Conservation (phyloP, 768 basidiomycete species). For the Phanerochaete sordida region DNA sequence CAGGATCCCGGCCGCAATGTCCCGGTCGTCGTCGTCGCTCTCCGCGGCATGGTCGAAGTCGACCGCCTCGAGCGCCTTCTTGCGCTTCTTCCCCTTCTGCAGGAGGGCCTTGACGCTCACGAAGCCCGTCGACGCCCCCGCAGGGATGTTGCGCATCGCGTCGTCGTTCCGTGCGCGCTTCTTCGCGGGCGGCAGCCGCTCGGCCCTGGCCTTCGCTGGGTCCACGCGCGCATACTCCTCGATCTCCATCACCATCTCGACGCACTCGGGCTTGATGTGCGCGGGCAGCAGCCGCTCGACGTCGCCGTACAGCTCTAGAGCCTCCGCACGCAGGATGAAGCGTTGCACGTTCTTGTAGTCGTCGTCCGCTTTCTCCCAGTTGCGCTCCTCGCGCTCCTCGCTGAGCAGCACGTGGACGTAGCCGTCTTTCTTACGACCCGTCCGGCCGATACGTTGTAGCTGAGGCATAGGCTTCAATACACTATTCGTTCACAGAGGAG, state of each 20-base stretch:
- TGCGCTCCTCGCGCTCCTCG: conserved; percentile 85
- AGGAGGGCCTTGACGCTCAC: conserved; percentile 64
- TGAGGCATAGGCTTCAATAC: conserved; percentile 27
- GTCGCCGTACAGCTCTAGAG: conserved; percentile 91
- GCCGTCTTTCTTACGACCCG: conserved; percentile 89
- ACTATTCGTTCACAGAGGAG: background rate
- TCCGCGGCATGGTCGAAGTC: conserved; percentile 58
- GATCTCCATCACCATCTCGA: conserved; percentile 83
- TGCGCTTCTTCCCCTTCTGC: conserved; percentile 49
- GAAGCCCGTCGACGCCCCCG: conserved; percentile 69
- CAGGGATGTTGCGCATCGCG: conserved; percentile 65
- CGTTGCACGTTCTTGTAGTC: conserved; percentile 88
- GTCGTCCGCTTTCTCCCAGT: conserved; percentile 84
- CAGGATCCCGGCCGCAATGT: conserved; percentile 54
- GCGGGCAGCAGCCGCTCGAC: conserved; percentile 82
- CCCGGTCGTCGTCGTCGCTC: conserved; percentile 64
- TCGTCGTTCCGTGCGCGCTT: conserved; percentile 76
- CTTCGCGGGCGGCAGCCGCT: conserved; percentile 30
- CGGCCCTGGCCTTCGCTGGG: conserved; percentile 29
- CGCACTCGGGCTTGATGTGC: conserved; percentile 67
- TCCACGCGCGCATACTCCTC: conserved; percentile 57
- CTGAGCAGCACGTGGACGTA: conserved; percentile 89
- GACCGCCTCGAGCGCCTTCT: conserved; percentile 39
- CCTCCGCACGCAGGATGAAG: conserved; percentile 78
- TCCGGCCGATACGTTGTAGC: conserved; percentile 95